Base-by-base conservation (phyloP, 2,329 filamentous ascomycete species). In the Chaetomium strumarium region DNA sequence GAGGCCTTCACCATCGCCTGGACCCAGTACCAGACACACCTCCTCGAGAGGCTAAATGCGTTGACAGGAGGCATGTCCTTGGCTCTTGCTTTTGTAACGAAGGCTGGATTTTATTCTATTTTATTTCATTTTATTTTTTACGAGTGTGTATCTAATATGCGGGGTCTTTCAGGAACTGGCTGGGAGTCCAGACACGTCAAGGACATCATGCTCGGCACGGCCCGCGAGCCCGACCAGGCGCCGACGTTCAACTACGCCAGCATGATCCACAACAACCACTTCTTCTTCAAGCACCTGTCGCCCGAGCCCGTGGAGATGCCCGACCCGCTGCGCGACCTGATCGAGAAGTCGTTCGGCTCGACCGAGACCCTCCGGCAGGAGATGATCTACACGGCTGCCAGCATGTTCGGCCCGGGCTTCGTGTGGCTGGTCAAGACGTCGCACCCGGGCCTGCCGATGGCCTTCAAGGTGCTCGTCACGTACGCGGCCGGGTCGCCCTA, bases 371-470 rank as follows among this genome's bases (percentile, higher is more conserved):
- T 99, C 54, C 84, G 84, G 66, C 77, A 78, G 62, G 88, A 93
- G 67, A 84, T 99, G 70, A 71, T 93, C 65, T 75, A 84, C 59
- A 95, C 86, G 38, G 92, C 92, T 53, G 78, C 82, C 60, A 80
- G 84, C 73, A 96, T 97, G 90, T 97, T 99, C 74, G 93, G 92
- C 50, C 91, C 92, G 0, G 93, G 93, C 59, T 97, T 95, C 72
- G 87, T 97, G 67, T 99, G 93, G 93, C 84, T 99, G 56, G 88
- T 96, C 64, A 81, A 82, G 55, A 63, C 61, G 66, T 75, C 75
- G 62, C 55, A 55, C 36, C 52, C 55, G 40, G 57, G 56, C 37
- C 48, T 59, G 36, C 44, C 57, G 34, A 44, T 55, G 50, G 37
- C 53, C n/a, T 77, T 76, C 72, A 83, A 84, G 64, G 80, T 99